Evolutionary conservation across 2,329 filamentous ascomycete genomes (phyloP).

Genomic region (Diaporthe caulivora): DNA sequence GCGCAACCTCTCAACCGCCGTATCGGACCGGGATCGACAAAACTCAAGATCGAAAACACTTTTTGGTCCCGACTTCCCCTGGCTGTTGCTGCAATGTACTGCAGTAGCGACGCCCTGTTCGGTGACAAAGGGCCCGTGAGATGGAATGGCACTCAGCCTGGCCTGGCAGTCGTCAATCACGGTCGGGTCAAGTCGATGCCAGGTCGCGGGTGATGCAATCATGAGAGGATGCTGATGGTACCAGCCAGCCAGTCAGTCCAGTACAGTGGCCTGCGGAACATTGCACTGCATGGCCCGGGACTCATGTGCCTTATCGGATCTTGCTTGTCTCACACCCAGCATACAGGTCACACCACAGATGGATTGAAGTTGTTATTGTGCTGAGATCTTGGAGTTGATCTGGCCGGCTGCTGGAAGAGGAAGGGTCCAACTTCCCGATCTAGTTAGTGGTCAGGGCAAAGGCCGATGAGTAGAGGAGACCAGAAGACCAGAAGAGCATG

Average conservation of each 20-base stretch:
- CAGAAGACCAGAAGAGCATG: neutral
- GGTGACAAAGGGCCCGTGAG: neutral
- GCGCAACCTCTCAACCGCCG: slow-evolving; percentile 5
- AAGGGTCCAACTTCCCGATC: slow-evolving; percentile 13
- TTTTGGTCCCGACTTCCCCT: neutral
- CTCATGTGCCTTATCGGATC: neutral
- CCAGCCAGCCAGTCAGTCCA: neutral
- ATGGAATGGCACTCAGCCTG: neutral
- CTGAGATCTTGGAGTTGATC: neutral
- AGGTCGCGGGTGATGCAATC: neutral
- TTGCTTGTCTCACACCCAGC: neutral
- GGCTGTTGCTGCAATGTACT: neutral
- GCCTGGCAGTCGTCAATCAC: neutral
- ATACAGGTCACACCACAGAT: neutral
- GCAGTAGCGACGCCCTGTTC: neutral
- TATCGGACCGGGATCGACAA: slow-evolving; percentile 31
- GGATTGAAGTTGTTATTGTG: no score
- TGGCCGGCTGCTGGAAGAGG: neutral
- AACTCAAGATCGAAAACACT: slow-evolving; percentile 25
- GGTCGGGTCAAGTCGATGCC: neutral
- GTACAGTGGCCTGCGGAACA: neutral
- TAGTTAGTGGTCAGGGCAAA: neutral
- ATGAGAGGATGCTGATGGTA: neutral
- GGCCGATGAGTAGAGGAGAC: neutral
- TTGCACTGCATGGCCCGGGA: neutral